Evolutionary conservation across 169 alveolate species (phyloP).

Genomic region (Miamiensis avidus): DNA sequence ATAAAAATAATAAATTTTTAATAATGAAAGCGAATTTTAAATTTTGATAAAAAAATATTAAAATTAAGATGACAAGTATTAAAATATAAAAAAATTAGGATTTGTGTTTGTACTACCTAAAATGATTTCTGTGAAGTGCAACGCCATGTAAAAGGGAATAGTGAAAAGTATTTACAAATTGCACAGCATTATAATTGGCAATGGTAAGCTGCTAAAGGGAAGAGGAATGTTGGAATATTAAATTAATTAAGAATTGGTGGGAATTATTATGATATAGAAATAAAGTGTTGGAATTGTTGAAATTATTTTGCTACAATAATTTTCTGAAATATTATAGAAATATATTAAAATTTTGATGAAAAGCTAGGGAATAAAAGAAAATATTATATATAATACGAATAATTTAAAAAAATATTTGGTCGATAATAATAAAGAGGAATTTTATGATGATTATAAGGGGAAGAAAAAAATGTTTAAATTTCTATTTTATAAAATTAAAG

Average conservation of each 20-base stretch:
- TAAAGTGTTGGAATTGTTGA: no score
- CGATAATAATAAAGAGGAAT: no score
- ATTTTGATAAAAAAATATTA: no score
- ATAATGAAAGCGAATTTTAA: no score
- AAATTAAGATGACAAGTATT: no score
- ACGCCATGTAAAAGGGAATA: background rate
- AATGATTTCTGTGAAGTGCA: background rate
- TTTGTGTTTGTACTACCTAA: background rate
- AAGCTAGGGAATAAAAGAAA: background rate
- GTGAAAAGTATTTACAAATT: background rate
- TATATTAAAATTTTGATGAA: no score
- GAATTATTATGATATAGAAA: background rate
- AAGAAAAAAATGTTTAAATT: background rate
- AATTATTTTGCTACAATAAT: no score
- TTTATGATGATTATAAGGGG: background rate
- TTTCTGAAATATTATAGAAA: background rate
- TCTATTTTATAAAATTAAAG: no score
- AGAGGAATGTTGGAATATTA: background rate
- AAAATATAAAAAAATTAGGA: background rate
- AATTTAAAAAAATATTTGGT: no score
- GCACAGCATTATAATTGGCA: no score
- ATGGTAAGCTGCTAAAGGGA: background rate
- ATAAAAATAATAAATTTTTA: no score
- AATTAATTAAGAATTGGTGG: background rate
- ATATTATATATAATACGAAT: no score